Percentiles rank a stretch among this genome's conserved stretches.
phyloP scores from a whole-genome alignment of 2,329 filamentous ascomycete genomes.

The Botrytis galanthina region DNA sequence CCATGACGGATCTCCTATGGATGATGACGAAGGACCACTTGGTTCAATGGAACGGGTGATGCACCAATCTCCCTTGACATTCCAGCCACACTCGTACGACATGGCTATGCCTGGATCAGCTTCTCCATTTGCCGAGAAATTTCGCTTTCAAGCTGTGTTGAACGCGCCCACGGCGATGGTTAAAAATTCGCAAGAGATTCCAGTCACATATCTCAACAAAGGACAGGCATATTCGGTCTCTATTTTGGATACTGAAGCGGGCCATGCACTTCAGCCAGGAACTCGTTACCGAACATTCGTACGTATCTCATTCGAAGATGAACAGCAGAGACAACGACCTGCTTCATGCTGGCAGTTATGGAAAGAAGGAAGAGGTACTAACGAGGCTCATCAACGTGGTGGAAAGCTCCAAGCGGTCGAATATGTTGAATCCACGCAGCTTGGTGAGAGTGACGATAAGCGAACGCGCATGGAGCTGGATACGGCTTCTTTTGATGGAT shows the following conservation, averaged over 20 bases:
- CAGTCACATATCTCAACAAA: slow-evolving; percentile 97
- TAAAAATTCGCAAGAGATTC: slow-evolving; percentile 83
- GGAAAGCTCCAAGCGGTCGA: slow-evolving; percentile 93
- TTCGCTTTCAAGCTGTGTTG: slow-evolving; percentile 84
- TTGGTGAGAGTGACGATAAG: slow-evolving; percentile 61
- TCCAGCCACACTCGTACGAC: slow-evolving; percentile 51
- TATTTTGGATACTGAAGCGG: slow-evolving; percentile 72
- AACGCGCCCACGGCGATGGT: slow-evolving; percentile 97
- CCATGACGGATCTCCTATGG: slow-evolving; percentile 68
- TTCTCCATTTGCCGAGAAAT: slow-evolving; percentile 63
- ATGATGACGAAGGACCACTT: slow-evolving; percentile 51
- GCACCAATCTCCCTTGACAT: slow-evolving; percentile 60
- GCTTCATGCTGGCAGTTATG: slow-evolving; percentile 84
- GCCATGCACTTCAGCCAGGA: slow-evolving; percentile 56
- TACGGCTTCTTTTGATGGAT: slow-evolving; percentile 84
- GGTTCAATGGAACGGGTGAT: slow-evolving; percentile 59
- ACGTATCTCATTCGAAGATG: slow-evolving; percentile 95
- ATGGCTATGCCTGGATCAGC: slow-evolving; percentile 48
- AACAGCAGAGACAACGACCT: slow-evolving; percentile 83
- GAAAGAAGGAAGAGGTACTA: slow-evolving; percentile 96
- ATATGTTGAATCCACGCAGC: slow-evolving; percentile 70
- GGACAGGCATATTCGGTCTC: slow-evolving; percentile 90
- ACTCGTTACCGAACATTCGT: slow-evolving; percentile 84
- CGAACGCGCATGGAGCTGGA: slow-evolving; percentile 69
- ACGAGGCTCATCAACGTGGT: slow-evolving; percentile 89